These are phyloP conservation scores for Pachysolen tannophilus DNA, from an alignment of 805 yeast genomes.

Conservation along the genomic window DNA sequence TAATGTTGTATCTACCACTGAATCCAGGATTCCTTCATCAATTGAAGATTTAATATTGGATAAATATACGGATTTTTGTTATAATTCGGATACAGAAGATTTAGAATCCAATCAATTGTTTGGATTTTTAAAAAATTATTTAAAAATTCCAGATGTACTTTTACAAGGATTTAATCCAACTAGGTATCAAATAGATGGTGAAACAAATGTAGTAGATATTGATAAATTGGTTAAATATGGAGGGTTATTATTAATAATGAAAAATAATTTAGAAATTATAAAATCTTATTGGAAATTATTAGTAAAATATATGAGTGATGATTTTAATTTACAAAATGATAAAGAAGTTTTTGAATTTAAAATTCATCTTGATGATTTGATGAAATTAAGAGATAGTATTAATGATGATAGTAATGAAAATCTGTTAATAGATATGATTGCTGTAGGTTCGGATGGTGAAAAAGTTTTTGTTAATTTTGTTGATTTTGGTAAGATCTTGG, in stretches of 20 bases:
- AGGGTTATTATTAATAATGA: slow-evolving; percentile 1
- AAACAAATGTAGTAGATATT: slow-evolving; percentile 7
- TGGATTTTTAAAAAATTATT: neutral
- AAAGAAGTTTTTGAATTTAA: neutral
- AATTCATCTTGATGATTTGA: neutral
- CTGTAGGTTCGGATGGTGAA: slow-evolving; percentile 31
- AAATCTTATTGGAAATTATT: slow-evolving; percentile 3
- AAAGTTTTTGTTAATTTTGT: slow-evolving; percentile 27
- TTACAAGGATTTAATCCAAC: neutral
- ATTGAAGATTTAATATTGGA: slow-evolving; percentile 3
- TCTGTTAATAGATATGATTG: slow-evolving; percentile 37
- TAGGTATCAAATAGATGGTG: slow-evolving; percentile 2
- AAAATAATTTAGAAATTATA: neutral
- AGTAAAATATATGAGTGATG: neutral
- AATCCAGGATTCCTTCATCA: slow-evolving; percentile 1
- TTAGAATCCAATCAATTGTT: slow-evolving; percentile 1
- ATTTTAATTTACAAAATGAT: neutral
- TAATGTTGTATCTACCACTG: neutral
- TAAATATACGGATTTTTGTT: slow-evolving; percentile 4
- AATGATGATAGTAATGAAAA: slow-evolving; percentile 20
- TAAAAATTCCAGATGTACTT: slow-evolving; percentile 1
- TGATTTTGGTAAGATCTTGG: slow-evolving; percentile 41
- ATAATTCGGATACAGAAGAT: slow-evolving; percentile 3
- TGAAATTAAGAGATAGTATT: neutral
- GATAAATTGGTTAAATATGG: slow-evolving; percentile 1